These are phyloP conservation scores for Chrysanthemum lavandulifolium DNA, from an alignment of 129 eudicot species.

Conservation along the genomic window DNA sequence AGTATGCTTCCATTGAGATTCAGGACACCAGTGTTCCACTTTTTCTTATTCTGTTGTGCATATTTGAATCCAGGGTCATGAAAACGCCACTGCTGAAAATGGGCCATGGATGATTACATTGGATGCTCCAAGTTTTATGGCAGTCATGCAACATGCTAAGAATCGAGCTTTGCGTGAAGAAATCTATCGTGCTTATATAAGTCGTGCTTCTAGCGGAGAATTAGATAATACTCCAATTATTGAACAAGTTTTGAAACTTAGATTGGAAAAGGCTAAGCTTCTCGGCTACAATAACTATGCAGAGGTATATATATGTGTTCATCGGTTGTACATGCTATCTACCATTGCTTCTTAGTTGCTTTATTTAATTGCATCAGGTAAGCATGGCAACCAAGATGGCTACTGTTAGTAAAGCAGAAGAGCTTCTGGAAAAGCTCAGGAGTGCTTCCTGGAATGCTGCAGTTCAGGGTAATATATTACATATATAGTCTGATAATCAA, in stretches of 20 bases:
- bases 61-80: constrained; percentile 61
- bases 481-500: neutral
- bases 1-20: neutral
- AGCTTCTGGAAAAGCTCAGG: constrained; percentile 88
- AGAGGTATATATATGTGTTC: constrained; percentile 47
- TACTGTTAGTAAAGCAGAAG: constrained; percentile 80
- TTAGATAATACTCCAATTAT: constrained; percentile 80
- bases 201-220: constrained; percentile 90
- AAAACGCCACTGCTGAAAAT: constrained; percentile 85
- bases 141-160: constrained; percentile 90
- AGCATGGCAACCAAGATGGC: constrained; percentile 99
- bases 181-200: constrained; percentile 76
- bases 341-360: neutral
- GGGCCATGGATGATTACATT: constrained; percentile 94
- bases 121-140: constrained; percentile 85
- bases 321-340: constrained; percentile 4
- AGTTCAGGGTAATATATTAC: constrained; percentile 54
- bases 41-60: constrained; percentile 6
- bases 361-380: constrained; percentile 45
- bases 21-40: neutral
- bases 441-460: constrained; percentile 93
- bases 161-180: constrained; percentile 85
- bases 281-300: constrained; percentile 92
- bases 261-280: constrained; percentile 89
- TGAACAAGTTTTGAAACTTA: constrained; percentile 80